phyloP scores from a whole-genome alignment of 148 eudicot species.

The Amaranthus cruentus region DNA sequence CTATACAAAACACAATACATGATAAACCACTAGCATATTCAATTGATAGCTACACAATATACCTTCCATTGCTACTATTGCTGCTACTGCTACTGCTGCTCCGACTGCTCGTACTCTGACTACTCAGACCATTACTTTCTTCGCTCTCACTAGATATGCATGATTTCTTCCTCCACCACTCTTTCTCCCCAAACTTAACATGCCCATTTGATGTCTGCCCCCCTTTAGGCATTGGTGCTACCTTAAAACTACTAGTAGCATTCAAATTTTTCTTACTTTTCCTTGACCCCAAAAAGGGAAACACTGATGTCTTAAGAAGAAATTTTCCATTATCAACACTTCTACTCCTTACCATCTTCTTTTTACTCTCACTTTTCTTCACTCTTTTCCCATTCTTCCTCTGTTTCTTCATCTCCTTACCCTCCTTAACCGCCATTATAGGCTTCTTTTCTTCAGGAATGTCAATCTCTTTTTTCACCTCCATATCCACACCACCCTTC shows the following conservation, averaged over 20 bases:
- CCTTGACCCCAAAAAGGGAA: conserved; percentile 41
- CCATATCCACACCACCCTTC: conserved; percentile 2
- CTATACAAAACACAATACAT: not conserved
- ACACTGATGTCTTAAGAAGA: conserved; percentile 50
- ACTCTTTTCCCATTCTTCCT: conserved; percentile 35
- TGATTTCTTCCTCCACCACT: conserved; percentile 67
- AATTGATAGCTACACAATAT: not conserved
- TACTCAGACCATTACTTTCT: conserved; percentile 25
- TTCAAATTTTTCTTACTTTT: conserved; percentile 36
- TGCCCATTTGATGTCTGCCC: conserved; percentile 18
- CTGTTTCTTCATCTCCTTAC: conserved; percentile 13
- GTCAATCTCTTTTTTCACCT: conserved; percentile 19
- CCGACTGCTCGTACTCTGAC: conserved; percentile 22
- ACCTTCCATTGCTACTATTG: conserved; percentile 35
- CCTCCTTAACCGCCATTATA: not conserved
- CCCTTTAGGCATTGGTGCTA: conserved; percentile 32
- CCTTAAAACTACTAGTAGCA: conserved; percentile 30
- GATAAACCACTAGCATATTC: not conserved
- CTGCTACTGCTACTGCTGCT: conserved; percentile 35
- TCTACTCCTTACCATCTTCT: conserved; percentile 40
- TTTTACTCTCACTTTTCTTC: conserved; percentile 42
- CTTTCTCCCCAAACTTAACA: conserved; percentile 38
- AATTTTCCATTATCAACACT: conserved; percentile 53
- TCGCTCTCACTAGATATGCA: conserved; percentile 49
- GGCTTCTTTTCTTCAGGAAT: conserved; percentile 25